Conservation (phyloP, 1,284 basidiomycete genomes). For the Afroboletus lepidellus region DNA sequence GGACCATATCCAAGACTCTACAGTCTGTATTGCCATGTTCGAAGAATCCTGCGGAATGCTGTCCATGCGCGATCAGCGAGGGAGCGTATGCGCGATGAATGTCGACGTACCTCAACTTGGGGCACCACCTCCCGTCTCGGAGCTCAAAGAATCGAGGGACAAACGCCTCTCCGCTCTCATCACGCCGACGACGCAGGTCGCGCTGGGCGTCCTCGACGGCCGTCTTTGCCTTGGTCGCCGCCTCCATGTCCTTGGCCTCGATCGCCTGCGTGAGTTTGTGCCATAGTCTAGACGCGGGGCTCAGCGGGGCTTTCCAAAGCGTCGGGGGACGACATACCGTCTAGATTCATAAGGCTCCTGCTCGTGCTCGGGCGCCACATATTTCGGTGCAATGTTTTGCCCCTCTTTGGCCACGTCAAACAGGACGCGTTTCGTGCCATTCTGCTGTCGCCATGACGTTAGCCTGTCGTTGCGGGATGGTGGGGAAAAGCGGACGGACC, state of each 20-base stretch:
- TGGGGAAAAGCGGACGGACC: slow-evolving; percentile 39
- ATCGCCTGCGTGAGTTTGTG: slow-evolving; percentile 85
- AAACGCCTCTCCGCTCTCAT: slow-evolving; percentile 67
- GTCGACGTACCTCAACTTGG: slow-evolving; percentile 66
- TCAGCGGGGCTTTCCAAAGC: neutral
- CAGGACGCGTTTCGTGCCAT: slow-evolving; percentile 69
- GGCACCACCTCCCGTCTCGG: slow-evolving; percentile 76
- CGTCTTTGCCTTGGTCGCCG: slow-evolving; percentile 88
- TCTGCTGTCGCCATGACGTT: slow-evolving; percentile 35
- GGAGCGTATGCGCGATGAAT: too few relatives aligned
- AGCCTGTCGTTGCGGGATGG: neutral
- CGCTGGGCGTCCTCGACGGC: slow-evolving; percentile 92
- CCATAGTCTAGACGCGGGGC: slow-evolving; percentile 65
- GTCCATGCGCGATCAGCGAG: neutral
- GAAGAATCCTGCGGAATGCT: slow-evolving; percentile 70
- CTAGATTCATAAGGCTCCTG: slow-evolving; percentile 92
- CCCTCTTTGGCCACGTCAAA: slow-evolving; percentile 85
- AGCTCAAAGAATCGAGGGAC: slow-evolving; percentile 81
- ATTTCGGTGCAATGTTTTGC: slow-evolving; percentile 75
- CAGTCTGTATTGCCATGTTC: slow-evolving; percentile 55
- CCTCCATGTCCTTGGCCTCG: slow-evolving; percentile 86
- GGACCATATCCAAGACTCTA: slow-evolving; percentile 64
- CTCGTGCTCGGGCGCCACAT: slow-evolving; percentile 79
- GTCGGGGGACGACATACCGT: slow-evolving; percentile 45
- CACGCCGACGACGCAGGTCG: slow-evolving; percentile 74